Evolutionary conservation across 1,284 basidiomycete genomes (phyloP).

Genomic region (Ustilago vetiveriae): DNA sequence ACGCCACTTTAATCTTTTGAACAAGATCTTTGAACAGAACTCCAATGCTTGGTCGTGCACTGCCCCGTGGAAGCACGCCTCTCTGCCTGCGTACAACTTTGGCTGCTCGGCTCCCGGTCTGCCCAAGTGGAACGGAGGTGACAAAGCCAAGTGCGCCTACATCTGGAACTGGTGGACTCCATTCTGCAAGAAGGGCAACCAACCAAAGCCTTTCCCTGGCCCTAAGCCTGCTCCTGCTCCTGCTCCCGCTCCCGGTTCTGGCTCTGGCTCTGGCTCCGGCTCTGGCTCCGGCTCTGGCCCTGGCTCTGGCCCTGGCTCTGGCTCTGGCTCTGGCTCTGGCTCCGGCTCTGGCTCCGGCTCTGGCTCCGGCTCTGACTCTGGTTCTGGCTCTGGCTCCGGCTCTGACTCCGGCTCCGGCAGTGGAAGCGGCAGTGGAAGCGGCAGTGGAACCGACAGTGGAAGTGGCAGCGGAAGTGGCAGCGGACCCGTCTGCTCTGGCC

Average conservation of each 20-base stretch:
- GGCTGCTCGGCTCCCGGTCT: slow-evolving; percentile 8
- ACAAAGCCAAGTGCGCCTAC: slow-evolving; percentile 13
- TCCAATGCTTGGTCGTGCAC: slow-evolving; percentile 1
- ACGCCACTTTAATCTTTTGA: slow-evolving; percentile 7
- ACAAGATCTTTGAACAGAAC: slow-evolving; percentile 11
- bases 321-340: too few relatives aligned
- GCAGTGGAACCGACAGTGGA: neutral
- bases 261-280: neutral
- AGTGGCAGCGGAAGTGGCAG: neutral
- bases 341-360: too few relatives aligned
- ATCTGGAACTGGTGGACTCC: slow-evolving; percentile 1
- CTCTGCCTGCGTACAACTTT: slow-evolving; percentile 11
- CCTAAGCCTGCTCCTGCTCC: neutral
- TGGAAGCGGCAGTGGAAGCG: neutral
- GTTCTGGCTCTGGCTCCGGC: too few relatives aligned
- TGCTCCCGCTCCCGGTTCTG: too few relatives aligned
- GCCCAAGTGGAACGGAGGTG: slow-evolving; percentile 38
- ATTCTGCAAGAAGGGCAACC: slow-evolving; percentile 35
- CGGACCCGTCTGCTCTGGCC: slow-evolving; percentile 10
- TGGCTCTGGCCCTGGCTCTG: neutral
- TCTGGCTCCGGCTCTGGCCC: neutral
- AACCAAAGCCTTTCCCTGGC: slow-evolving; percentile 13
- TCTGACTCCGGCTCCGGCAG: too few relatives aligned
- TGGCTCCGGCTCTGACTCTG: too few relatives aligned
- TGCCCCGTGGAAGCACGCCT: slow-evolving; percentile 28